These are phyloP conservation scores for Trametes punicea DNA, from an alignment of 768 basidiomycete species.

Conservation along the genomic window DNA sequence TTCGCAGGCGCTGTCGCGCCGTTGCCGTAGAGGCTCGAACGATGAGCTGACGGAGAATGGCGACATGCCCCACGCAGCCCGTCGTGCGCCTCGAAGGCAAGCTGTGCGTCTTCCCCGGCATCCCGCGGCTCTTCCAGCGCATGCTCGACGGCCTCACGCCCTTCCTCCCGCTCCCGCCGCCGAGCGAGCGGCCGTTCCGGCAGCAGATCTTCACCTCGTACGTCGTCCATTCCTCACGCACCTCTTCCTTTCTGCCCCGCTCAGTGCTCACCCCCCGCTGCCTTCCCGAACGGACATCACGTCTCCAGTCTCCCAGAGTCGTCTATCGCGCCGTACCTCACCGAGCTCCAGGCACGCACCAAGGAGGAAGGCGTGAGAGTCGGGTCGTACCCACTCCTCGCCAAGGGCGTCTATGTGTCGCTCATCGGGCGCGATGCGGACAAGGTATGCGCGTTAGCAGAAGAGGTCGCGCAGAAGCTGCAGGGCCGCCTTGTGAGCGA, in stretches of 20 bases:
- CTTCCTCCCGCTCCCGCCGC: constrained; percentile 78
- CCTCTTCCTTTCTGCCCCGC: neutral
- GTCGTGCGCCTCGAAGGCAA: constrained; percentile 83
- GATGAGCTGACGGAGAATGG: neutral
- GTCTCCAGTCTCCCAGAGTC: constrained; percentile 66
- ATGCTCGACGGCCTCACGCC: constrained; percentile 72
- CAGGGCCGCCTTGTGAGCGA: constrained; percentile 60
- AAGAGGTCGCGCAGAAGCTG: constrained; percentile 59
- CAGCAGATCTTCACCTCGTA: constrained; percentile 84
- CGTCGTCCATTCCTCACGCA: constrained; percentile 25
- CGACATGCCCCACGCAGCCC: constrained; percentile 45
- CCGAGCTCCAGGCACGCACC: constrained; percentile 69
- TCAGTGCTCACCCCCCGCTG: neutral
- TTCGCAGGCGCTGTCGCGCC: no score
- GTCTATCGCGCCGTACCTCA: constrained; percentile 83
- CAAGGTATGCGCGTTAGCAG: constrained; percentile 51
- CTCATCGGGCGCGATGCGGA: constrained; percentile 48
- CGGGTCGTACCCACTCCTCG: constrained; percentile 69
- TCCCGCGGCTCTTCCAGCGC: constrained; percentile 79
- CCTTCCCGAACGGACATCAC: neutral
- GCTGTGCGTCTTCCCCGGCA: constrained; percentile 89
- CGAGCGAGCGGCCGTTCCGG: constrained; percentile 66
- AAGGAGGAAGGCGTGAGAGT: constrained; percentile 75
- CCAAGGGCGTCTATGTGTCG: constrained; percentile 61
- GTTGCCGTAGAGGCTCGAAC: no score